Conservation (phyloP, 768 basidiomycete genomes). For the Astraeus odoratus region DNA sequence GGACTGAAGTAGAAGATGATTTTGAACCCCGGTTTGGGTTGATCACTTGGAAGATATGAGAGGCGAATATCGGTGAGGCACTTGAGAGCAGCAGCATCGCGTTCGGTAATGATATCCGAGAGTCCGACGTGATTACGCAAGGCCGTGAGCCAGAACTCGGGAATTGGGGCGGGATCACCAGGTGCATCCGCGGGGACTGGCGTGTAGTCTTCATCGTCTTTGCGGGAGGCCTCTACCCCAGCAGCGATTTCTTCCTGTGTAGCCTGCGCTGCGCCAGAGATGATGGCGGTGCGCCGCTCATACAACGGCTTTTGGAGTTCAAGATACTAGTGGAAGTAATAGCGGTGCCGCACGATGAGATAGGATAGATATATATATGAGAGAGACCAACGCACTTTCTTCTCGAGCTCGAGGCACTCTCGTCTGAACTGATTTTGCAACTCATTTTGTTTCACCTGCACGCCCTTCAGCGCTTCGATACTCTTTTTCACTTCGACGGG, state of each 20-base stretch:
- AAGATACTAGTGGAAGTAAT: conserved; percentile 46
- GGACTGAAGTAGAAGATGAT: conserved; percentile 72
- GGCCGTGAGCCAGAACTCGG: conserved; percentile 98
- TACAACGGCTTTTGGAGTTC: conserved; percentile 78
- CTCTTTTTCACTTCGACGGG: conserved; percentile 75
- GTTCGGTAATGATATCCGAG: conserved; percentile 86
- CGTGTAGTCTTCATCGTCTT: conserved; percentile 69
- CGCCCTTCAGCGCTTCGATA: conserved; percentile 88
- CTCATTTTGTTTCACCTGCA: conserved; percentile 87
- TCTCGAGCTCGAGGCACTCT: conserved; percentile 92
- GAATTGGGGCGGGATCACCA: conserved; percentile 46
- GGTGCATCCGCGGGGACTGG: conserved; percentile 49
- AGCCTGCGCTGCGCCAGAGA: conserved; percentile 67
- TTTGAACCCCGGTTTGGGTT: conserved; percentile 86
- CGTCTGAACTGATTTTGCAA: conserved; percentile 89
- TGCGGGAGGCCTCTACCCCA: conserved; percentile 63
- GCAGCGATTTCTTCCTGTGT: conserved; percentile 77
- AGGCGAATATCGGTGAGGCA: conserved; percentile 73
- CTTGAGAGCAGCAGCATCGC: conserved; percentile 83
- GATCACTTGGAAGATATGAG: conserved; percentile 60
- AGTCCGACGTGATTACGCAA: conserved; percentile 87
- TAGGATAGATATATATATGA: conserved; percentile 9
- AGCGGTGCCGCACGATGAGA: conserved; percentile 7
- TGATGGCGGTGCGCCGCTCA: conserved; percentile 78
- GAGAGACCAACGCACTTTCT: conserved; percentile 56